phyloP scores from a whole-genome alignment of 2,329 filamentous ascomycete species.

The Colletotrichum sp. region DNA sequence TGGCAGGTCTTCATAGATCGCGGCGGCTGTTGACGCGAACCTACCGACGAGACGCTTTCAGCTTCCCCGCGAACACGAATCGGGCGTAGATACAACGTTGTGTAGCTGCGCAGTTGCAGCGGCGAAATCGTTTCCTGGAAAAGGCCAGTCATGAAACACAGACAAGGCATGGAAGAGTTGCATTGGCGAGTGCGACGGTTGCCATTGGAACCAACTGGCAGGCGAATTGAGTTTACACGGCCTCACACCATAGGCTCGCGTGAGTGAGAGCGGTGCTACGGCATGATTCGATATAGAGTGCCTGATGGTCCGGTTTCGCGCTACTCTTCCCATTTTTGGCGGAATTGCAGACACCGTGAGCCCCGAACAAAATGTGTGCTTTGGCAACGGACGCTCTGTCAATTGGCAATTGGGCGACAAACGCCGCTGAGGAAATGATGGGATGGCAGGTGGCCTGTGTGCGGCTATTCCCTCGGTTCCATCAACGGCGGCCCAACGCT shows the following conservation, averaged over 20 bases:
- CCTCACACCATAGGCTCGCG: background rate
- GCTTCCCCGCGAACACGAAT: background rate
- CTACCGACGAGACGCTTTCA: background rate
- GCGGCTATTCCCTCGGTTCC: background rate
- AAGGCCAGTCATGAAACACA: conserved; percentile 2
- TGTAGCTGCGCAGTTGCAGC: background rate
- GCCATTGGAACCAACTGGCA: background rate
- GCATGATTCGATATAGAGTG: background rate
- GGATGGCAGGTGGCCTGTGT: conserved; percentile 3
- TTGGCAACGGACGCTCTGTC: background rate
- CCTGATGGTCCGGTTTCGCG: background rate
- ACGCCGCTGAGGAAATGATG: background rate
- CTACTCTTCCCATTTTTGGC: background rate
- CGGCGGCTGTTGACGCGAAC: background rate
- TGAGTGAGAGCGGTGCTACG: background rate
- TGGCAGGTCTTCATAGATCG: background rate
- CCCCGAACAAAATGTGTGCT: background rate
- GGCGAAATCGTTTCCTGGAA: background rate
- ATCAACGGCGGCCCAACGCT: background rate
- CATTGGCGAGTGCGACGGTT: background rate
- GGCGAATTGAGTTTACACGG: background rate
- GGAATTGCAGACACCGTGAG: background rate
- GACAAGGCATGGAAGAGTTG: background rate
- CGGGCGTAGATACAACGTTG: background rate
- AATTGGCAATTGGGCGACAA: background rate